These are phyloP conservation scores for Aspergillus tamarii DNA, from an alignment of 2,329 filamentous ascomycete species.

Conservation along the genomic window DNA sequence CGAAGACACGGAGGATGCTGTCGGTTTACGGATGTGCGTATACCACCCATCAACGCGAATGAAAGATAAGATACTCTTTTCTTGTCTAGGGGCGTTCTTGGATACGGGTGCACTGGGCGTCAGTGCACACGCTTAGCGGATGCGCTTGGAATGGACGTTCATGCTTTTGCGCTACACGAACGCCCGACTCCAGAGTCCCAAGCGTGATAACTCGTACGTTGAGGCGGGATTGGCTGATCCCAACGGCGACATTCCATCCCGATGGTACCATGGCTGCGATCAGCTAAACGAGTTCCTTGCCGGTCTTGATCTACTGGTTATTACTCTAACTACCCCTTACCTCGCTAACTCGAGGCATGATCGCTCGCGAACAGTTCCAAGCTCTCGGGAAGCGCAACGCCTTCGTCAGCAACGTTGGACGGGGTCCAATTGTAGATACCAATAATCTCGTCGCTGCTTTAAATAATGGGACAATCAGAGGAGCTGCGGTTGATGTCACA, in stretches of 20 bases:
- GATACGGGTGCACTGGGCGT: constrained; percentile 7
- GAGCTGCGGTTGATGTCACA: constrained; percentile 4
- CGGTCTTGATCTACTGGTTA: constrained; percentile 7
- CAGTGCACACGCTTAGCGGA: constrained; percentile 4
- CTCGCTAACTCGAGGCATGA: not conserved
- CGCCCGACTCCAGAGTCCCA: constrained; percentile 3
- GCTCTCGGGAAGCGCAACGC: constrained; percentile 5
- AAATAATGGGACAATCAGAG: constrained; percentile 2
- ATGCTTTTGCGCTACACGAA: constrained; percentile 4
- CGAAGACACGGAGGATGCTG: constrained; percentile 4
- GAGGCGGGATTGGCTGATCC: constrained; percentile 2
- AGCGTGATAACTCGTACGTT: not conserved
- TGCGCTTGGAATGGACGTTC: constrained; percentile 4
- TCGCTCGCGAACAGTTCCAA: constrained; percentile 6
- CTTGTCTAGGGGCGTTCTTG: not conserved
- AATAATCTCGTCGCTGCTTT: constrained; percentile 7
- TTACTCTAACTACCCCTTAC: constrained; percentile 6
- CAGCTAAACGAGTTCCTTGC: constrained; percentile 9
- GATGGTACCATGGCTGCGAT: not conserved
- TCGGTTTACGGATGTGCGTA: constrained; percentile 5
- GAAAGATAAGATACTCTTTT: not conserved
- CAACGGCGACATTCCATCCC: not conserved
- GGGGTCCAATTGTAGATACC: constrained; percentile 1
- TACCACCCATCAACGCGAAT: not conserved
- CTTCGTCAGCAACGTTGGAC: constrained; percentile 5